Evolutionary conservation across 345 rosid species (phyloP), one percentile per base, ranked within the genome.

Genomic region (Arabidopsis suecica): DNA sequence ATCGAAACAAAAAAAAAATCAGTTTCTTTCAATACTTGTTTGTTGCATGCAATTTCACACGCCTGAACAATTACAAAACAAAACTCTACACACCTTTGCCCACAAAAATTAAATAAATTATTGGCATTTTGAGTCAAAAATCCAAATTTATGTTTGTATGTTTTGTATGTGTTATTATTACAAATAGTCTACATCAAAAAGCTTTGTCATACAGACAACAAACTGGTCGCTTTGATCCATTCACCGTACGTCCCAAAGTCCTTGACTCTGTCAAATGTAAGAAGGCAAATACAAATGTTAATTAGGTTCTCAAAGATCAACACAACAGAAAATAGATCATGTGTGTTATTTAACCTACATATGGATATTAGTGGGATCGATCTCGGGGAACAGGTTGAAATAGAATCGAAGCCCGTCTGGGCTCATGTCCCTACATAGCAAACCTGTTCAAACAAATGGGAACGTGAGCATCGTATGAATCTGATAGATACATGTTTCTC

Each of bases 341-440:
- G 37, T 41, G 61, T 14, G 30, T 9, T 25, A 47, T 14, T 42
- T 47, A 33, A 69, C 96, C 88, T 86, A 93, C 99, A 81, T 38
- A 84, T 86, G 82, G 63, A 86, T 16, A 78, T 84, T 80, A 71
- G 82, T 61, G 3, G 77, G 71, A 80, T 63, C 82, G n/a, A 90
- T 85, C 61, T 88, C 97, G 6, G 90, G 81, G 78, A 92, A 95
- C 75, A 89, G 65, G 84, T 90, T 95, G 77, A 86, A 61, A 74
- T 88, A 92, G 78, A 90, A 95, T 61, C 86, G 85, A 76, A 95
- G 92, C 16, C 98, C 97, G 70, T 95, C 91, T 34, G 90, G 88
- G 76, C 98, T 92, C 71, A 87, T 61, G 75, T 95, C 99, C 81
- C 98, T 86, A 83, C 97, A 93, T 33, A 95, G 80, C 79, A 95